phyloP scores from a whole-genome alignment of 2,329 filamentous ascomycete species.

The Cladobotryum mycophilum region DNA sequence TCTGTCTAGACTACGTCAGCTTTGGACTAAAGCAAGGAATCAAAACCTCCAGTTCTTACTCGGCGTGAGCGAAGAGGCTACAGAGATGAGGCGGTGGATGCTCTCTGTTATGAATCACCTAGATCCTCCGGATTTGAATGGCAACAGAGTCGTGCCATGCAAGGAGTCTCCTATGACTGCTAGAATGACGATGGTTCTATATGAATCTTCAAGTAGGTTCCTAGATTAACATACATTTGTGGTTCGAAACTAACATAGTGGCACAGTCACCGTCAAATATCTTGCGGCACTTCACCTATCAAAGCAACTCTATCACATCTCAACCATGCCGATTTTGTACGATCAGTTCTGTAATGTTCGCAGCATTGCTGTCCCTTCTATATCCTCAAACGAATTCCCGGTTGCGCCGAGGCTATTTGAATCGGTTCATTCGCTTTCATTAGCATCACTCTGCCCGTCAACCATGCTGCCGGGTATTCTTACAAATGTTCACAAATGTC shows the following conservation, averaged over 20 bases:
- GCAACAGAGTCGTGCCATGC: background rate
- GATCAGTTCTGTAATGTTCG: conserved; percentile 33
- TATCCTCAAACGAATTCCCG: conserved; percentile 30
- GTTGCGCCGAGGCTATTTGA: conserved; percentile 40
- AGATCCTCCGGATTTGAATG: conserved; percentile 22
- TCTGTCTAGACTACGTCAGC: conserved; percentile 13
- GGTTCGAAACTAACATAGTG: background rate
- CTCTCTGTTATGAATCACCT: conserved; percentile 48
- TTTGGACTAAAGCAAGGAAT: conserved; percentile 1
- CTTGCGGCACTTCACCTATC: conserved; percentile 38
- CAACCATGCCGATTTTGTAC: conserved; percentile 32
- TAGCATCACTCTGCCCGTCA: conserved; percentile 52
- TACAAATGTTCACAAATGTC: conserved; percentile 48
- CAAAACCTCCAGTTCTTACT: conserved; percentile 3
- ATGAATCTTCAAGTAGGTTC: conserved; percentile 42
- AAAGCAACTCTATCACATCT: conserved; percentile 41
- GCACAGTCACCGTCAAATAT: conserved; percentile 42
- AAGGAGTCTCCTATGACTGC: conserved; percentile 1
- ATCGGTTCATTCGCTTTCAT: conserved; percentile 44
- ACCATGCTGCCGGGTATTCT: conserved; percentile 52
- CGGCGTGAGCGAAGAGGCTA: background rate
- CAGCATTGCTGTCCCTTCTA: conserved; percentile 33
- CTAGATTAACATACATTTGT: background rate
- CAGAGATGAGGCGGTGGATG: conserved; percentile 42
- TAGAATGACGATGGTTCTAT: conserved; percentile 37